Evolutionary conservation across 1,284 basidiomycete species (phyloP).

Genomic region (Cutaneotrichosporon sp.): DNA sequence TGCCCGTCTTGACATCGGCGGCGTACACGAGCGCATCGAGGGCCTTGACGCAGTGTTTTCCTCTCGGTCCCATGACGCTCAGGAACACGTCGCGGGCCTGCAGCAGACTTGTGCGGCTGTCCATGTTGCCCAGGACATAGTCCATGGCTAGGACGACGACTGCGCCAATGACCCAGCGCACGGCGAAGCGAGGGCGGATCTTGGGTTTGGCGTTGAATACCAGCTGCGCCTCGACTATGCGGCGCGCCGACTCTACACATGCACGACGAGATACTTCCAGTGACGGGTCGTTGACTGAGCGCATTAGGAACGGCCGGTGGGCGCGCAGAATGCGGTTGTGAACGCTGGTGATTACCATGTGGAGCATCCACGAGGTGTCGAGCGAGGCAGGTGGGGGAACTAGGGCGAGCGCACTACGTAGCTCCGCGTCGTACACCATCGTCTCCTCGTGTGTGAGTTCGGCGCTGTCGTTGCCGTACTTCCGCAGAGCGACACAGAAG

Average conservation of each 20-base stretch:
- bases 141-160: constrained; percentile 27
- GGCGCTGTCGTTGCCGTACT: background rate
- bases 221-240: constrained; percentile 21
- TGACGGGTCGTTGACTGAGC: constrained; percentile 15
- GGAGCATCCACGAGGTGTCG: constrained; percentile 24
- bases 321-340: constrained; percentile 29
- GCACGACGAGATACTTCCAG: constrained; percentile 5
- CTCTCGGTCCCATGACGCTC: background rate
- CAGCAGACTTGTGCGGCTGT: constrained; percentile 2
- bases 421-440: constrained; percentile 3
- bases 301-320: constrained; percentile 29
- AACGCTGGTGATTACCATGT: constrained; percentile 21
- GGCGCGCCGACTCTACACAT: constrained; percentile 7
- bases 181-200: constrained; percentile 21
- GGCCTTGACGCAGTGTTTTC: background rate
- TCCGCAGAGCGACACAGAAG: background rate
- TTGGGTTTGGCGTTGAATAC: constrained; percentile 14
- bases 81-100: constrained; percentile 14
- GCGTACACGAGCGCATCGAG: constrained; percentile 8
- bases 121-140: constrained; percentile 13
- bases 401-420: background rate
- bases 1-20: constrained; percentile 2
- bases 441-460: constrained; percentile 4
- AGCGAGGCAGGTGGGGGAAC: background rate
- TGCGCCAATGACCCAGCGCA: constrained; percentile 29